These are phyloP conservation scores for Zoysia pacifica DNA, from an alignment of 176 grass and related monocot genomes.

Conservation along the genomic window DNA sequence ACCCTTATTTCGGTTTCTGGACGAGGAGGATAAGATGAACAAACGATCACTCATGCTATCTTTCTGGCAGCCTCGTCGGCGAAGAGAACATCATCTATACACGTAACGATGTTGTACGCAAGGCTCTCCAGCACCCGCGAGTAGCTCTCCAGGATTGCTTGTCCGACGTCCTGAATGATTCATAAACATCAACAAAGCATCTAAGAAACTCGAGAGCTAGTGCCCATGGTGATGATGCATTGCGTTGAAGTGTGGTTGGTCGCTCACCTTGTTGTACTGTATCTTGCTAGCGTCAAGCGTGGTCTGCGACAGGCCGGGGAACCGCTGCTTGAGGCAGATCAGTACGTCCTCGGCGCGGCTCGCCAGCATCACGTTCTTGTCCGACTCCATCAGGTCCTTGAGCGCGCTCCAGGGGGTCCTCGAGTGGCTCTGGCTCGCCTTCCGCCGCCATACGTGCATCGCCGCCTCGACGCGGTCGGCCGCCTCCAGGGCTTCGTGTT, in stretches of 20 bases:
- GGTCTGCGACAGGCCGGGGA: conserved; percentile 75
- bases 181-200: conserved; percentile 11
- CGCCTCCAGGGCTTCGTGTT: conserved; percentile 68
- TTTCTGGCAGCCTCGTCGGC: conserved; percentile 65
- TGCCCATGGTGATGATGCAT: not conserved
- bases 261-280: conserved; percentile 72
- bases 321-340: conserved; percentile 66
- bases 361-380: conserved; percentile 80
- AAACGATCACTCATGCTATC: conserved; percentile 45
- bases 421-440: conserved; percentile 48
- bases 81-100: conserved; percentile 90
- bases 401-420: conserved; percentile 58
- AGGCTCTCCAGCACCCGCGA: conserved; percentile 94
- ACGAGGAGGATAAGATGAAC: conserved; percentile 26
- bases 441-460: conserved; percentile 83
- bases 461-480: conserved; percentile 79
- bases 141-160: conserved; percentile 96
- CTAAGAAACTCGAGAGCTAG: not conserved
- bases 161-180: conserved; percentile 84
- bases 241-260: not conserved
- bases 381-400: conserved; percentile 82
- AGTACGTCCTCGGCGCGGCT: conserved; percentile 67
- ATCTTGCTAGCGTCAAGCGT: conserved; percentile 83
- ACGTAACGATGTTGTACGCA: conserved; percentile 89
- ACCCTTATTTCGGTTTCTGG: conserved; percentile 43